phyloP scores from a whole-genome alignment of 108 stramenopile species.

The Phaeodactylum tricornutum region DNA sequence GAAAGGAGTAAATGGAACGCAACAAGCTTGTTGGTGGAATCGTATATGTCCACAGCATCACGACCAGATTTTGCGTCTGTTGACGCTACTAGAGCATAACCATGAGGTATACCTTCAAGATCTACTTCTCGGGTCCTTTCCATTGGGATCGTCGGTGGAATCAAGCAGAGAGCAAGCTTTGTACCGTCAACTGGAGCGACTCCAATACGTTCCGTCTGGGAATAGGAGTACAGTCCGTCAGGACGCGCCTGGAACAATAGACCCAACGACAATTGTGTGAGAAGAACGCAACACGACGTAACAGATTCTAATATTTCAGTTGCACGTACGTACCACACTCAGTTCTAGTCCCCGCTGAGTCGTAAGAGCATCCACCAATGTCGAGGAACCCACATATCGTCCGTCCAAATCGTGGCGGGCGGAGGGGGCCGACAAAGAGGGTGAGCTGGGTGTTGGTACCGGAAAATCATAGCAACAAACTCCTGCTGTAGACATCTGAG shows the following conservation, averaged over 20 bases:
- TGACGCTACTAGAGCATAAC: slow-evolving; percentile 66
- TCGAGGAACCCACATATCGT: slow-evolving; percentile 34
- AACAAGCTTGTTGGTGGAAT: slow-evolving; percentile 73
- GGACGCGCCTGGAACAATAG: slow-evolving; percentile 34
- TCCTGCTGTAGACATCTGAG: slow-evolving; percentile 34
- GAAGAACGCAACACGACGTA: slow-evolving; percentile 5
- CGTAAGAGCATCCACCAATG: slow-evolving; percentile 46
- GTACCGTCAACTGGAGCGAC: slow-evolving; percentile 75
- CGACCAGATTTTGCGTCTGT: slow-evolving; percentile 73
- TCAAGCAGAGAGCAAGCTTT: slow-evolving; percentile 49
- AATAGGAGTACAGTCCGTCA: slow-evolving; percentile 76
- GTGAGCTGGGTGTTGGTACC: slow-evolving; percentile 27
- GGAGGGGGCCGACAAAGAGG: slow-evolving; percentile 28
- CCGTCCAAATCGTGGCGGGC: slow-evolving; percentile 80
- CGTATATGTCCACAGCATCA: slow-evolving; percentile 80
- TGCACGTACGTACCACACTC: no score
- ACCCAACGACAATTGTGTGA: slow-evolving; percentile 7
- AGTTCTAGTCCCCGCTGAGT: no score
- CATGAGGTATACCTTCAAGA: not conserved
- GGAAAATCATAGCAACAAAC: slow-evolving; percentile 76
- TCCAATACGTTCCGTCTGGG: slow-evolving; percentile 52
- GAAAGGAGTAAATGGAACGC: slow-evolving; percentile 76
- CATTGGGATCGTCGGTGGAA: slow-evolving; percentile 29
- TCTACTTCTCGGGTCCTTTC: not conserved
- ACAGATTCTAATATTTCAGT: no score